These are phyloP conservation scores for Solanum chilense DNA, from an alignment of 257 asterid species.

Conservation along the genomic window DNA sequence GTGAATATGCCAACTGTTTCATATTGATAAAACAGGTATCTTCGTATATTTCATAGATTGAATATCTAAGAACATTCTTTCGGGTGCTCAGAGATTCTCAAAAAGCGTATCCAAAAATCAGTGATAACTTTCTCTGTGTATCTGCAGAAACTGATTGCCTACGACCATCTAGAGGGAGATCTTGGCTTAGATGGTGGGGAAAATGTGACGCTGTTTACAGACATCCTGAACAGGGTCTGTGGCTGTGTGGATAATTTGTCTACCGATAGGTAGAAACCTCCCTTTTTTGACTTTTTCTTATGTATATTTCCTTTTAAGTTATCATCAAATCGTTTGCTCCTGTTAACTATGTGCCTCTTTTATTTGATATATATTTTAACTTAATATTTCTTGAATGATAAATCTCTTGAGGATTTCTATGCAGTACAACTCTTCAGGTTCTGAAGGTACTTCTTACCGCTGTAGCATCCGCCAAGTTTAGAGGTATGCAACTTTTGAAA, in stretches of 20 bases:
- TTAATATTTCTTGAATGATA: not conserved
- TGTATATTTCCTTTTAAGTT: not conserved
- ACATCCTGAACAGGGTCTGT: constrained; percentile 82
- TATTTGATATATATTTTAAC: not conserved
- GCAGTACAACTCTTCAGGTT: constrained; percentile 97
- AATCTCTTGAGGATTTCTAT: constrained; percentile 17
- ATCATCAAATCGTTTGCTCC: not conserved
- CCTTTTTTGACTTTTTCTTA: not conserved
- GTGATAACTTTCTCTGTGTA: not conserved
- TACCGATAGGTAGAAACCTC: constrained; percentile 64
- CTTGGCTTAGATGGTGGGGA: constrained; percentile 89
- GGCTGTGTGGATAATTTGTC: constrained; percentile 88
- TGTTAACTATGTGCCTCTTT: not conserved
- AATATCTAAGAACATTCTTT: not conserved
- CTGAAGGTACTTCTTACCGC: constrained; percentile 95
- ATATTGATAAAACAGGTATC: not conserved
- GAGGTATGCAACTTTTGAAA: constrained; percentile 47
- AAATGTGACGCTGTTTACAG: constrained; percentile 61
- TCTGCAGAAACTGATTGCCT: constrained; percentile 91
- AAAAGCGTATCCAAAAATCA: not conserved
- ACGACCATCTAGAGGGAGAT: constrained; percentile 95
- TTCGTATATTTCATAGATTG: not conserved
- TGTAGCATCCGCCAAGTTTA: constrained; percentile 80
- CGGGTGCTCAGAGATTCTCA: not conserved
- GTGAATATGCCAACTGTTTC: not conserved